Base-by-base conservation (phyloP, 2,329 filamentous ascomycete genomes). In the Venturia nashicola region DNA sequence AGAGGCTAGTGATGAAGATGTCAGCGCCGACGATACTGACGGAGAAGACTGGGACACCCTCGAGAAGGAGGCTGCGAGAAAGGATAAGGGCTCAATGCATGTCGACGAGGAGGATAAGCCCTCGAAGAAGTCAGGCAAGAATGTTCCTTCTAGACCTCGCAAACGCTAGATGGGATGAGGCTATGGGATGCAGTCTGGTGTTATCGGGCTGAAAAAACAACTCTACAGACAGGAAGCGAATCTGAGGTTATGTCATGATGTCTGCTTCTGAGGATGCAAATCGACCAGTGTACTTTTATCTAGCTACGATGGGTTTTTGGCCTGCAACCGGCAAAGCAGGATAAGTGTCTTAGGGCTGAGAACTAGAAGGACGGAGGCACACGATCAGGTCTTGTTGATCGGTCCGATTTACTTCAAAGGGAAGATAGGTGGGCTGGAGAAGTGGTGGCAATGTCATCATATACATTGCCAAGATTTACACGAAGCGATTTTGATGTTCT, bases 11-110 rank as follows among this genome's bases (percentile, higher is more conserved):
- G 91, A 93, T 14, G 89, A 90, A 46, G 76, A 77, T 7, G 83
- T 75, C 63, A 75, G 72, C 34, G 77, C 85, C 3, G 89, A 92
- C 0, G 1, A 73, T 9, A 54, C 73, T 7, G 88, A 89, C 55
- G 89, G 90, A 14, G 89, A 97, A 73, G 90, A 95, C 72, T 97
- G 93, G 93, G 92, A 97, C 73, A 91, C 95, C 75, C 74, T 97
- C 65, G 93, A 97, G 79, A 87, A 87, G 76, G 96, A 96, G 80
- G 92, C 84, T 0, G 83, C 81, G 70, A 81, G 77, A 74, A 77
- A 79, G 67, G 83, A 86, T 67, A 76, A 75, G 20, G 51, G 59
- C 34, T 43, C 36, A 5, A 40, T 42, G 36, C 55, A 62, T 54
- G 62, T 43, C 42, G 62, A 64, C 18, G 62, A 61, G 27, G 62